Base-by-base conservation (phyloP, 1,284 basidiomycete species). In the Apiotrichum porosum region DNA sequence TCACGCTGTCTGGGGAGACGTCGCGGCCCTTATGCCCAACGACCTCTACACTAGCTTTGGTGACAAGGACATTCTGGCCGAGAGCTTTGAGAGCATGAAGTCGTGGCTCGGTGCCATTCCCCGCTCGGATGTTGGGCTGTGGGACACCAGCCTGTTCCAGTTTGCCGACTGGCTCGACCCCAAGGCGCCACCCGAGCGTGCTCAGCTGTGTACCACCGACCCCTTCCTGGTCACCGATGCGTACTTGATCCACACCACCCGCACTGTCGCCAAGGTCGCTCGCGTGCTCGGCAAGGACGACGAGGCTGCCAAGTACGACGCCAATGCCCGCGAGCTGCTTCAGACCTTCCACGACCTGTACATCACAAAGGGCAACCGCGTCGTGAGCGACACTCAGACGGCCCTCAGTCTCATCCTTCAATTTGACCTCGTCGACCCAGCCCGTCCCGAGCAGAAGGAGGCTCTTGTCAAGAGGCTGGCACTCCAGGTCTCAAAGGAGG, bases 141-240 rank as follows among this genome's bases (percentile, higher is more conserved):
- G 59, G 60, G 32, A 42, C 31, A 24, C 41, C 3, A 23, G 43
- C 15, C 34, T 31, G 3, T 42, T 47, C 12, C 62, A 65, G 45
- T 57, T 55, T 32, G 65, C 51, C 2, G 68, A 70, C 46, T 70
- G 68, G 67, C 52, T 68, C 13, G 63, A 63, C 37, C 66, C 64
- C 2, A 47, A 47, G 18, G 63, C 65, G 1, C 62, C 63, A 12
- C 63, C 58, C 9, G 49, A 56, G 28, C 52, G 26, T 12, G 8
- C 26, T 28, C 8, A 12, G 8, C 26, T 6, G 26, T 28, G 26
- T 12, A 12, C 6, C 0, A 69, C 64, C 17, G 65, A 71, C 42
- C 46, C 48, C 15, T 44, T 51, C 34, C 52, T 69, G 10, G 54
- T 58, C 15, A 60, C 61, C 32, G 53, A 69, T 39, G 63, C 62